Conservation (phyloP, 2,329 filamentous ascomycete genomes). For the Dendryphion nanum region DNA sequence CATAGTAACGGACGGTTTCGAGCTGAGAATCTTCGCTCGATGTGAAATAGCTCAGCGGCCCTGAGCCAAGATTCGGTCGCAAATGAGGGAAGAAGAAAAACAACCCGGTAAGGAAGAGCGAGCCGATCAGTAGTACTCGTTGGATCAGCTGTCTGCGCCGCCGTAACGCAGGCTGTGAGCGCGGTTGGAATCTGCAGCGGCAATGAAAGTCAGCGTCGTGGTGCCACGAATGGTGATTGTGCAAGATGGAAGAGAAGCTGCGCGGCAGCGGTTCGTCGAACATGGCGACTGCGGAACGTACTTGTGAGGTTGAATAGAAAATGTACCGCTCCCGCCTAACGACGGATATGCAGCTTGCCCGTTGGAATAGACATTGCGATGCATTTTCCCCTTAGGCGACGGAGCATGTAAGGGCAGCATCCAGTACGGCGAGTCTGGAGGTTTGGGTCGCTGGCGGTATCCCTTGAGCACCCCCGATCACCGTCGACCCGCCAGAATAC, state of each 20-base stretch:
- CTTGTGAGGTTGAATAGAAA: conserved; percentile 88
- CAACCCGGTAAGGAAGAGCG: conserved; percentile 59
- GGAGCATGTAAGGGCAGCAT: conserved; percentile 63
- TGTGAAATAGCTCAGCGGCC: conserved; percentile 68
- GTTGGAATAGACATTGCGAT: conserved; percentile 84
- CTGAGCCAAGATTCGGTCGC: conserved; percentile 59
- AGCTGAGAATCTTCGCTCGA: conserved; percentile 71
- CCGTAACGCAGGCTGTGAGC: conserved; percentile 70
- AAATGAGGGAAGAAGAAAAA: conserved; percentile 77
- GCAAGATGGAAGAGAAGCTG: conserved; percentile 17
- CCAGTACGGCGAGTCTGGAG: conserved; percentile 30
- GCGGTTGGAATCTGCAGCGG: conserved; percentile 73
- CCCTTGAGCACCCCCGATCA: conserved; percentile 37
- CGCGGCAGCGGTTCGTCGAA: conserved; percentile 17
- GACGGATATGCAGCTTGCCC: conserved; percentile 67
- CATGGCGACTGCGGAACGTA: conserved; percentile 48
- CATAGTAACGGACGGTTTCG: conserved; percentile 96
- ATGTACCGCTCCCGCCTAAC: conserved; percentile 65
- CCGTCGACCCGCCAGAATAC: conserved; percentile 33
- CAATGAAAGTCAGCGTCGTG: conserved; percentile 32
- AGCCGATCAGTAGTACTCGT: conserved; percentile 60
- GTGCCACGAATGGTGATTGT: conserved; percentile 14
- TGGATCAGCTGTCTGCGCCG: conserved; percentile 71
- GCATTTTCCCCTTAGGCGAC: conserved; percentile 67
- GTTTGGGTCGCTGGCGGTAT: conserved; percentile 27